Evolutionary conservation across 148 eudicot genomes (phyloP), one percentile per base, ranked within the genome.

Genomic region (Amaranthus palmeri): DNA sequence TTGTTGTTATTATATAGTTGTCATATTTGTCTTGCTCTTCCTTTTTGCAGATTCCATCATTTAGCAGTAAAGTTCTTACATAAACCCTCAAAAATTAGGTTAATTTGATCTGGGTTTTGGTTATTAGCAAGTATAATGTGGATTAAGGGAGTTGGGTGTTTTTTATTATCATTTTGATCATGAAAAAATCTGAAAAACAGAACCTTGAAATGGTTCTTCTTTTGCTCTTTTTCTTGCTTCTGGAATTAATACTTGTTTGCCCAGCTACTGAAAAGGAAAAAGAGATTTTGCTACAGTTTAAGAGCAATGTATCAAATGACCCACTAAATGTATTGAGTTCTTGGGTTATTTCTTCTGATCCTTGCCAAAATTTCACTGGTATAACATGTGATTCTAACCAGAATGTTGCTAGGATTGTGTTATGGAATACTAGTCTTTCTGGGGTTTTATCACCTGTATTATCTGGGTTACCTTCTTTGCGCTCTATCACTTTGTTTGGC

Each of bases 361-460:
- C 90, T 14, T 92, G 99, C 79, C 55, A 54, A 62, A 83, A 88
- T 72, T 95, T 61, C 76, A 67, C 77, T 69, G 99, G 99, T 14
- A 83, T 95, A 5, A 83, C 72, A 60, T 92, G 99, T 79, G 81
- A 95, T 80, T 62, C 86, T 43, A 76, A 70, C 59, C 92, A 83
- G 65, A 90, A 95, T 88, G 97, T 95, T 25, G 89, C 56, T 40
- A 90, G 67, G 78, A 89, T 95, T 85, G 86, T 95, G 73, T 66
- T 95, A 65, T 95, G 99, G 99, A 95, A 95, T 62, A 83, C 89
- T 61, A 86, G 86, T 63, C 80, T 95, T 45, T 86, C 85, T 71
- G 99, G 99, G 54, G 83, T 83, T 49, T 73, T 95, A 18, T 87
- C 96, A 7, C 88, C 99, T 57, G 86, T 92, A 50, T 85, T 95